Evolutionary conservation across 345 rosid species (phyloP), one percentile per base, ranked within the genome.

Genomic region (Eucalyptus sp.): DNA sequence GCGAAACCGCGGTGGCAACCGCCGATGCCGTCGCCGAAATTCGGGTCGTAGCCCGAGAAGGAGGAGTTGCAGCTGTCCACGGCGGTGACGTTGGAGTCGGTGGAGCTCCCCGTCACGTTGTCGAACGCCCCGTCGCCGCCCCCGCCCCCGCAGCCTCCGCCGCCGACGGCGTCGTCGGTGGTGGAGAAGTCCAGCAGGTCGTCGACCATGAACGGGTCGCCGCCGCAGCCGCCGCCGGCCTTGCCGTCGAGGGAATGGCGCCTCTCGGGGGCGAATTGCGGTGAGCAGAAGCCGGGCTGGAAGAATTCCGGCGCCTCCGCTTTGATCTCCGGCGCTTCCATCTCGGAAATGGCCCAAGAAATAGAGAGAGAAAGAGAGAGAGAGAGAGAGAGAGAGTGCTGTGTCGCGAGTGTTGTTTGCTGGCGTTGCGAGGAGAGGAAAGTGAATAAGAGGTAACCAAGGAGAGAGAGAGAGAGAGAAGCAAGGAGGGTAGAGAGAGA

Each of bases 161-260:
- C 91, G 24, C 91, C 88, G 33, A 90, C 93, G 90, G 93, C 93
- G 66, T 95, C 97, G 24, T 95, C 97, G 27, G 87, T 88, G 90
- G 96, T 94, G 89, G 99, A 94, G 92, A 96, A 96, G 91, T 98
- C 97, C 29, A 97, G 88, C 18, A 98, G 97, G 89, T 98, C 99
- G 89, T 98, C 99, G 7, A 98, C 99, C 13, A 92, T 91, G 93
- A 98, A 98, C 88, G 96, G 97, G 88, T 97, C 97, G 9, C 91
- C 90, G 15, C 87, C 89, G 50, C 56, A 33, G 51, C 87, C 60
- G 25, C 50, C 13, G 44, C 9, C 44, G 17, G 88, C 76, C 87
- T 91, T 93, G 56, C 92, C 87, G 62, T 92, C 93, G 20, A 87
- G 79, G 41, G 92, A 88, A 79, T 88, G 94, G 79, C 88, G 93